Evolutionary conservation across 768 basidiomycete genomes (phyloP), one percentile per base, ranked within the genome.

Genomic region (Boletus barrowsii): DNA sequence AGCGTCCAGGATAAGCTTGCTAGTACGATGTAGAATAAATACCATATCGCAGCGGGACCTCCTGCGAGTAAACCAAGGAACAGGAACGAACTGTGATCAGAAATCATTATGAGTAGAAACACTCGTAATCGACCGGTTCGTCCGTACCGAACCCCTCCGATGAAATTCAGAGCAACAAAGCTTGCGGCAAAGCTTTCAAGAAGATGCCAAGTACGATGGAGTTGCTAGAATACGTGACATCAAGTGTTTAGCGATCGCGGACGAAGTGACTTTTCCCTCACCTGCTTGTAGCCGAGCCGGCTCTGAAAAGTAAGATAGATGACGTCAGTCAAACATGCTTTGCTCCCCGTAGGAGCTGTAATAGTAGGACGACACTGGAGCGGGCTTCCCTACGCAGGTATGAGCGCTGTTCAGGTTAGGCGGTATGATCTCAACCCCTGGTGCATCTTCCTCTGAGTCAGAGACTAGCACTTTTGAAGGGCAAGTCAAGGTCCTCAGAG

Each of bases 321-420:
- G 67, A 58, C 35, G 78, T 90, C 72, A 91, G 87, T 76, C 69
- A 67, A 60, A 63, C 61, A 63, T 62, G 56, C 62, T 51, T 67
- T 62, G 66, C 77, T 76, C 73, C 70, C 1, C 65, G 62, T 55
- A 55, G 69, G 62, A 70, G 75, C 71, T 73, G 68, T 59, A 66
- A 69, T 67, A 69, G 71, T 68, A 72, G 73, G 75, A 70, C 63
- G 74, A 86, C 76, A 83, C 87, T 87, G 82, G 78, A 77, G 33
- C 14, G 13, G 88, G 87, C 87, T 90, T 94, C 90, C 90, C 91
- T 93, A 90, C 92, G 93, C 92, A 92, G 90, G 89, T 91, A 80
- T 93, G 81, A 91, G 83, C 88, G 80, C 90, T 92, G 87, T 81
- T 90, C 93, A 94, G 90, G 92, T 93, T 93, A 73, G 83, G 86